Evolutionary conservation across 768 basidiomycete genomes (phyloP), one percentile per base, ranked within the genome.

Genomic region (Fibroporia radiculosa): DNA sequence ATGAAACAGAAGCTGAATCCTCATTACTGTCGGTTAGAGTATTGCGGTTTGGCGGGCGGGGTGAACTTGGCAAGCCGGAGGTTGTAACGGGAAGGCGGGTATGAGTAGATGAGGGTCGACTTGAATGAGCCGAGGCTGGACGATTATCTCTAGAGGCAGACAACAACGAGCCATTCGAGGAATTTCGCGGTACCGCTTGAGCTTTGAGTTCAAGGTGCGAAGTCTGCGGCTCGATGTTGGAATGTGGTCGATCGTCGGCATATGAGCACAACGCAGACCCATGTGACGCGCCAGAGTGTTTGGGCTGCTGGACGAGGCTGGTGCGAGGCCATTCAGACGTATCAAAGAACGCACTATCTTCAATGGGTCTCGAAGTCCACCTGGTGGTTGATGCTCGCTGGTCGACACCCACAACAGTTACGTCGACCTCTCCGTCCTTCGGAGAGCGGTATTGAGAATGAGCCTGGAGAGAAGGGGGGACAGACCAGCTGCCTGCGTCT

Each of bases 401-500:
- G 44, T 64, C 58, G 26, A 63, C 54, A 41, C 54, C 42, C 23
- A 51, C 46, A 32, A 52, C 52, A 11, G 53, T 43, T 20, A 54
- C 55, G 42, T 47, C 53, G 33, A 53, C 56, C 36, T 49, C 47
- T 45, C 55, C 45, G 54, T 69, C 69, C 44, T 68, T 67, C 34
- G 65, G 56, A 26, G 55, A 62, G 37, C 58, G 66, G 49, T 65
- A 66, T 33, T 37, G 31, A 44, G 48, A 55, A 41, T 47, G 33
- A 45, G 58, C 52, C 40, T 53, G 48, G 47, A 34, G 40, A 19
- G 45, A 38, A 36, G 43, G 48, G 47, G 66, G 60, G 54, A 63
- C 56, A 59, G 67, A 57, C 73, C 75, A 80, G 67, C 73, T 74
- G 41, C 67, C 61, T 41, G 66, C 57, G 46, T 80, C 76, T 59